Evolutionary conservation across 352 stramenopile genomes (phyloP).

Genomic region (Globisporangium emineosum): DNA sequence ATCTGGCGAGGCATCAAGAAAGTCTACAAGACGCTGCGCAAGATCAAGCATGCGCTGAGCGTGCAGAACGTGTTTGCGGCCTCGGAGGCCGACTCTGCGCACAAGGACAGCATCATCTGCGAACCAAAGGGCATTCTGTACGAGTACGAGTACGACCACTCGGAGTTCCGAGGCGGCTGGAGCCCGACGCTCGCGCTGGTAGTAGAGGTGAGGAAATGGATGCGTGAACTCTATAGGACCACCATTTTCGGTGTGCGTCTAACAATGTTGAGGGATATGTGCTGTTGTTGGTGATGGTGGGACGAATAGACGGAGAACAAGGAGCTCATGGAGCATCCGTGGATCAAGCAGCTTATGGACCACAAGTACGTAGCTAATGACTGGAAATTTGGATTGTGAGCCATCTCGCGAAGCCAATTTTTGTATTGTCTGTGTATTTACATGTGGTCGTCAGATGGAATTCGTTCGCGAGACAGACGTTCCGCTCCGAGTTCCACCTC

Average conservation of each 20-base stretch:
- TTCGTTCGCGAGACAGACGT: slow-evolving; percentile 63
- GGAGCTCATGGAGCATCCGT: slow-evolving; percentile 72
- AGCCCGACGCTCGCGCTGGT: slow-evolving; percentile 65
- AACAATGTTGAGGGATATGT: neutral
- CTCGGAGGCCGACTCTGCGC: slow-evolving; percentile 27
- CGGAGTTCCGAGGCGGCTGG: slow-evolving; percentile 53
- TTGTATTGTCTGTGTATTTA: neutral
- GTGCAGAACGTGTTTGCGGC: slow-evolving; percentile 65
- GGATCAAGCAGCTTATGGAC: slow-evolving; percentile 71
- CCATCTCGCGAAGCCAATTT: neutral
- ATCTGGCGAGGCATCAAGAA: slow-evolving; percentile 40
- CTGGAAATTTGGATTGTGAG: neutral
- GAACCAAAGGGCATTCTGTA: slow-evolving; percentile 81
- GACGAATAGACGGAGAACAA: slow-evolving; percentile 67
- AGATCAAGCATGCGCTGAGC: slow-evolving; percentile 47
- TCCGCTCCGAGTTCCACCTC: slow-evolving; percentile 70
- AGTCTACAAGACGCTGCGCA: slow-evolving; percentile 48
- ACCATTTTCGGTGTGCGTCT: neutral
- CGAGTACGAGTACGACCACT: slow-evolving; percentile 80
- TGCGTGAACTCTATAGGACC: neutral
- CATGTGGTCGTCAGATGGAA: slow-evolving; percentile 46
- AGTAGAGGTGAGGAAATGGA: slow-evolving; percentile 39
- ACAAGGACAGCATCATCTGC: slow-evolving; percentile 63
- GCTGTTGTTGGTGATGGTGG: neutral
- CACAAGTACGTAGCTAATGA: slow-evolving; percentile 50